phyloP scores from a whole-genome alignment of 2,329 filamentous ascomycete genomes.

The Talaromyces funiculosus region DNA sequence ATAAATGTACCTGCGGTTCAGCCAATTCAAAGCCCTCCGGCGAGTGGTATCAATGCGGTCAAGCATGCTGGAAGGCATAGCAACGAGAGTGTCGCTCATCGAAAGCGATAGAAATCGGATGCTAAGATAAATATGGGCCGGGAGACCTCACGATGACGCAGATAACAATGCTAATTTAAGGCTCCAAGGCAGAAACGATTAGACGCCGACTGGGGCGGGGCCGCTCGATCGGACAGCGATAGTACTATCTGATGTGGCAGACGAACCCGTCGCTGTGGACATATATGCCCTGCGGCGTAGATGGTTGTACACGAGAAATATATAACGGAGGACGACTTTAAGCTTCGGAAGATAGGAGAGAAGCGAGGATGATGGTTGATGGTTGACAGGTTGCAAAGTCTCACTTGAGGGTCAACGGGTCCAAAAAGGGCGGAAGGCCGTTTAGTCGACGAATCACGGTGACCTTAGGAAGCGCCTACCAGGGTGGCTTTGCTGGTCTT shows the following conservation, averaged over 20 bases:
- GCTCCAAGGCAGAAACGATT: neutral
- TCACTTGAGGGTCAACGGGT: neutral
- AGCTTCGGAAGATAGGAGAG: neutral
- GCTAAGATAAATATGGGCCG: neutral
- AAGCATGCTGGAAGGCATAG: constrained; percentile 16
- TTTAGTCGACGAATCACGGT: neutral
- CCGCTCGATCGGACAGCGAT: too few relatives aligned
- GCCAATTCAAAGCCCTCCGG: constrained; percentile 38
- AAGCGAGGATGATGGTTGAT: neutral
- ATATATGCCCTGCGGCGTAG: neutral
- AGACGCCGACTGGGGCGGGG: neutral
- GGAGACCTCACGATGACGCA: constrained; percentile 37
- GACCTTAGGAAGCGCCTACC: neutral
- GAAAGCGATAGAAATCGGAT: neutral
- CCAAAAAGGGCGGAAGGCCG: neutral
- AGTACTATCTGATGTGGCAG: neutral
- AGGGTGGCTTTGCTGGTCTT: neutral
- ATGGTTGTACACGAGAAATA: neutral
- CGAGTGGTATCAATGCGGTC: constrained; percentile 39
- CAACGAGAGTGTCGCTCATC: neutral
- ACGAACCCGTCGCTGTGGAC: neutral
- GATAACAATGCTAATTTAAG: constrained; percentile 18
- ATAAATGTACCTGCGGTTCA: constrained; percentile 45
- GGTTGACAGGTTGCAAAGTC: neutral
- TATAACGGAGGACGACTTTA: neutral